Evolutionary conservation across 257 asterid genomes (phyloP).

Genomic region (Nicotiana obtusifolia): DNA sequence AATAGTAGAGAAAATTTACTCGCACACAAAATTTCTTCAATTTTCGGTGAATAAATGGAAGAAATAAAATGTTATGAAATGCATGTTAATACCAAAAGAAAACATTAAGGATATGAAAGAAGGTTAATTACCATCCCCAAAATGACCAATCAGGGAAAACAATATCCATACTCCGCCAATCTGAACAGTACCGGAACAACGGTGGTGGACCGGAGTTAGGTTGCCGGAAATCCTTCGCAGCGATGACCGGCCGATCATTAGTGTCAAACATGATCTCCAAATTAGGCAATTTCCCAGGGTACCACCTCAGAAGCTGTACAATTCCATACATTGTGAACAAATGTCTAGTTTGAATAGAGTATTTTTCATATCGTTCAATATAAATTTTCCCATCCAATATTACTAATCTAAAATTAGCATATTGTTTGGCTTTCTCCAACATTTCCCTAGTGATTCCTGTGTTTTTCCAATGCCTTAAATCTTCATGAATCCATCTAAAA

Average conservation of each 20-base stretch:
- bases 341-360: not conserved
- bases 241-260: not conserved
- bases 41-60: too few relatives aligned
- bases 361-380: not conserved
- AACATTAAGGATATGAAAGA: not conserved
- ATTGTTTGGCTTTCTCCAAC: not conserved
- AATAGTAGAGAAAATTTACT: too few relatives aligned
- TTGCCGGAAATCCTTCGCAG: not conserved
- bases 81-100: too few relatives aligned
- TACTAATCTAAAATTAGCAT: slow-evolving; percentile 6
- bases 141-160: slow-evolving; percentile 21
- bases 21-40: too few relatives aligned
- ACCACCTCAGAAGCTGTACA: not conserved
- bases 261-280: slow-evolving; percentile 6
- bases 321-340: not conserved
- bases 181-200: slow-evolving; percentile 13
- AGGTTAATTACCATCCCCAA: slow-evolving; percentile 11
- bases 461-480: not conserved
- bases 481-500: slow-evolving; percentile 15
- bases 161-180: slow-evolving; percentile 4
- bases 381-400: not conserved
- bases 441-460: slow-evolving; percentile 14
- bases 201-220: slow-evolving; percentile 5
- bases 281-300: not conserved
- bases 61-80: not conserved